Percentiles rank a stretch among this genome's conserved stretches.
Conservation (phyloP, 106 monocot genomes). For the Acorus calamus region DNA sequence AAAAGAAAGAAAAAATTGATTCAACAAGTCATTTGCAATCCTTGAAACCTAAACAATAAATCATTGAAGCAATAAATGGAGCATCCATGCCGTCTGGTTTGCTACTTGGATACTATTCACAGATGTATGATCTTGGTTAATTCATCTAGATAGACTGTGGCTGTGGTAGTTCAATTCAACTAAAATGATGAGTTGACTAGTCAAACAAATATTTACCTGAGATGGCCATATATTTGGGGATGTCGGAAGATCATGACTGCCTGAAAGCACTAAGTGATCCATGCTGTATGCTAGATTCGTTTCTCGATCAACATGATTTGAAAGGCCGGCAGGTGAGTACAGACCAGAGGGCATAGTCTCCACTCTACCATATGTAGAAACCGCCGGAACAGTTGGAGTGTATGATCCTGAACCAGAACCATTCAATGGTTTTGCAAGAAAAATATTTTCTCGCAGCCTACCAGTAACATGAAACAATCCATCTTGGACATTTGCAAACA, state of each 20-base stretch:
- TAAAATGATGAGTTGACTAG: no score
- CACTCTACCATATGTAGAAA: constrained; percentile 1
- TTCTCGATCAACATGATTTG: constrained; percentile 1
- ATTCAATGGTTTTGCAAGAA: neutral
- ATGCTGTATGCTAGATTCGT: constrained; percentile 1
- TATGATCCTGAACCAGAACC: neutral
- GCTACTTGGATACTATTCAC: no score
- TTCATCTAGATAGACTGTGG: no score
- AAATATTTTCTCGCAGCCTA: constrained; percentile 9
- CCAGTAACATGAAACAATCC: constrained; percentile 9
- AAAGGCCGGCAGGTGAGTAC: neutral
- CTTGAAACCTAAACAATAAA: no score
- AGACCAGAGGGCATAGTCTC: neutral
- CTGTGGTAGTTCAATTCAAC: no score
- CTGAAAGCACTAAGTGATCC: constrained; percentile 2
- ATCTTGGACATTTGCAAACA: constrained; percentile 9
- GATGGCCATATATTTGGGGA: neutral
- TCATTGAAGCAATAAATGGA: no score
- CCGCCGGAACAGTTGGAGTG: neutral
- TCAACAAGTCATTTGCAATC: no score
- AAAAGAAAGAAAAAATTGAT: no score
- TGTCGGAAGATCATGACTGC: neutral
- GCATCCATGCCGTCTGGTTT: no score
- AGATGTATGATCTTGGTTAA: no score
- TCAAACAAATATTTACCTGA: neutral